A percentile compares a stretch with the other conserved stretches of the same genome.
Evolutionary conservation across 495 filamentous ascomycete genomes (phyloP).

Genomic region (Daldinia grandis): DNA sequence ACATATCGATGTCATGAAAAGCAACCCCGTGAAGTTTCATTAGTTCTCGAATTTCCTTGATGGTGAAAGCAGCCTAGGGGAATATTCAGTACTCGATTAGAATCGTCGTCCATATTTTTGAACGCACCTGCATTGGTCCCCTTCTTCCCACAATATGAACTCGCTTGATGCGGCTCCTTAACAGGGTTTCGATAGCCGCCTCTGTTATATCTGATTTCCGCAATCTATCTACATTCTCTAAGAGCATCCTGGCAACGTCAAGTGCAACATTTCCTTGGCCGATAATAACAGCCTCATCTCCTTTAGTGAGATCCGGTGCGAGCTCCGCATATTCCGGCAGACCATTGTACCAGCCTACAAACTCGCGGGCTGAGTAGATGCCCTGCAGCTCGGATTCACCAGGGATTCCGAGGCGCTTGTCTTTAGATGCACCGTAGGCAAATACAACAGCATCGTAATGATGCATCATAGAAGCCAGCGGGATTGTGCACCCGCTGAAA

Average conservation of each 20-base stretch:
- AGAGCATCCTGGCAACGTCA: conserved; percentile 88
- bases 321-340: conserved; percentile 82
- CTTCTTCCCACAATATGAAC: conserved; percentile 87
- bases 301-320: conserved; percentile 76
- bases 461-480: conserved; percentile 71
- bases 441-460: conserved; percentile 95
- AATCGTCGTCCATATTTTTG: conserved; percentile 58
- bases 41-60: conserved; percentile 90
- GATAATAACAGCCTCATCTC: conserved; percentile 87
- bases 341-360: conserved; percentile 99
- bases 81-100: not conserved
- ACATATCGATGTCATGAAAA: conserved; percentile 72
- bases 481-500: conserved; percentile 63
- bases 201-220: conserved; percentile 87
- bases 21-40: conserved; percentile 76
- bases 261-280: conserved; percentile 97
- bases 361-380: conserved; percentile 88
- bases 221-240: conserved; percentile 74
- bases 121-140: conserved; percentile 80
- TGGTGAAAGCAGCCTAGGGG: conserved; percentile 83
- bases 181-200: conserved; percentile 76
- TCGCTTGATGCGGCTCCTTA: conserved; percentile 75
- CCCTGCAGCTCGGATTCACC: conserved; percentile 77
- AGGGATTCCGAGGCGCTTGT: conserved; percentile 78
- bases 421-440: conserved; percentile 88